Evolutionary conservation across 805 yeast genomes (phyloP).

Genomic region (Suhomyces sp.): DNA sequence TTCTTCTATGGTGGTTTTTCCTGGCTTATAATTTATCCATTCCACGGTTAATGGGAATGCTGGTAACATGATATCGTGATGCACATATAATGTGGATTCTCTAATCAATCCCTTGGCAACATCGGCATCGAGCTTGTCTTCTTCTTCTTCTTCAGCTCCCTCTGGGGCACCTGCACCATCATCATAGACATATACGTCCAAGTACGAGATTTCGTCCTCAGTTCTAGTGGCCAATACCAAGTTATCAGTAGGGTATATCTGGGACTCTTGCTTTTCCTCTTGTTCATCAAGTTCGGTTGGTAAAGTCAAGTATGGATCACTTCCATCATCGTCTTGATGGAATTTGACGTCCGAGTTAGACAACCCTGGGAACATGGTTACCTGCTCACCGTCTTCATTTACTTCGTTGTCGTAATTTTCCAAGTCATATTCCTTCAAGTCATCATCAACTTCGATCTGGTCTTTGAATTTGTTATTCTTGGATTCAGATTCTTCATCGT

Average conservation of each 20-base stretch:
- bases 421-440: conserved; percentile 81
- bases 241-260: conserved; percentile 87
- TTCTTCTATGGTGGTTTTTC: conserved; percentile 32
- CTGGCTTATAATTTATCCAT: conserved; percentile 82
- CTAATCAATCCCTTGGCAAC: conserved; percentile 71
- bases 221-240: conserved; percentile 89
- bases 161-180: conserved; percentile 86
- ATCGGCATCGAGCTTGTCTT: conserved; percentile 67
- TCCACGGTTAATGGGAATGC: conserved; percentile 96
- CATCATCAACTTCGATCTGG: conserved; percentile 72
- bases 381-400: conserved; percentile 55
- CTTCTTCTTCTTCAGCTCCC: conserved; percentile 65
- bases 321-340: conserved; percentile 45
- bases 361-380: conserved; percentile 72
- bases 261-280: conserved; percentile 82
- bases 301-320: conserved; percentile 62
- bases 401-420: conserved; percentile 79
- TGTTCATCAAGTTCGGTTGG: conserved; percentile 61
- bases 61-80: conserved; percentile 95
- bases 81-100: conserved; percentile 81
- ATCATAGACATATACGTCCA: conserved; percentile 93
- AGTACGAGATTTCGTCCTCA: conserved; percentile 88
- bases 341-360: conserved; percentile 54
- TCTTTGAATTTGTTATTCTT: conserved; percentile 40
- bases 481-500: conserved; percentile 44